Base-by-base conservation (phyloP, 1,284 basidiomycete genomes). In the Sparassis latifolia region DNA sequence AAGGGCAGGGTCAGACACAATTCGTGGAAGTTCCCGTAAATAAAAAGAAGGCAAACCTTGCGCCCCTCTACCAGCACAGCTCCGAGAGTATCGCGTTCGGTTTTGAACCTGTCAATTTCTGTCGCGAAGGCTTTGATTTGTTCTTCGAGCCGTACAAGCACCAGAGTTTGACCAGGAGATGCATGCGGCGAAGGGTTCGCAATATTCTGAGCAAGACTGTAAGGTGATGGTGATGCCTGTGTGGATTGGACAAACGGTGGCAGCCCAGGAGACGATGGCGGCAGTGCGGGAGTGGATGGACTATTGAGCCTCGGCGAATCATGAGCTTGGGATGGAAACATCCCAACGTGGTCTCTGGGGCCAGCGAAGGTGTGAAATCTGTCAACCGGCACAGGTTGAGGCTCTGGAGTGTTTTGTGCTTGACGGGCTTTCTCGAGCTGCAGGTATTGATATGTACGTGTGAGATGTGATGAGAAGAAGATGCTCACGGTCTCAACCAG, bases 401-500 rank as follows among this genome's bases (percentile, higher is more conserved):
- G 20, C 20, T 20, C 20, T 20, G 20, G 20, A 20, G 20, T 20
- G 20, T 20, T 20, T 20, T 20, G 20, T 20, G 20, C 20, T 20
- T 20, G 20, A 20, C 20, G 20, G 20, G 46, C 4, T 2, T 5
- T 10, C 5, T 33, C 29, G 9, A 39, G 29, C 10, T 33, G 31
- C 7, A 28, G 27, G 6, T 28, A 9, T 38, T 32, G 48, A 42
- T 20, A 1, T 6, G 7, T 6, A 37, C 7, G 35, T 37, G 35
- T 7, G 35, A 37, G 7, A 12, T 37, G 35, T 20, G 42, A 62
- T 57, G n/a, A 42, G 28, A 27, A 42, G 56, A 48, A 29, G 31
- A 51, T 20, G 27, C 69, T 29, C 50, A 78, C 80, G 58, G 61
- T 66, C 50, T 64, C 62, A 3, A 64, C 59, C 32, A 80, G 63